These are phyloP conservation scores for Calonectria hawksworthii DNA, from an alignment of 2,329 filamentous ascomycete species.

Conservation along the genomic window DNA sequence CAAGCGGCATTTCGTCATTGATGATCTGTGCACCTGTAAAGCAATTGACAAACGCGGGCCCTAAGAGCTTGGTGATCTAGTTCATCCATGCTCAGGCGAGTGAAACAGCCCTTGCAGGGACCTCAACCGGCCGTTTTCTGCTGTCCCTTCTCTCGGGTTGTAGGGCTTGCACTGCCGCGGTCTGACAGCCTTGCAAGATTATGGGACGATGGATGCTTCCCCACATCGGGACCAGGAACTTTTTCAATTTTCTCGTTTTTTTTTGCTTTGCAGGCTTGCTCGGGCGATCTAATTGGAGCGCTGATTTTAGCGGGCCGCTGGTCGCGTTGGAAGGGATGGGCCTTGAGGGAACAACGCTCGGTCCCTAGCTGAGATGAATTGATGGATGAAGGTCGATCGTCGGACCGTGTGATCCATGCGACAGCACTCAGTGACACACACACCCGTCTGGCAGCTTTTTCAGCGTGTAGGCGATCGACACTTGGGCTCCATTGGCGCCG, in stretches of 20 bases:
- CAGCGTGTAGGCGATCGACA: neutral
- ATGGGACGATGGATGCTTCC: neutral
- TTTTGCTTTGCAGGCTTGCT: neutral
- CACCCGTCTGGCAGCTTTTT: neutral
- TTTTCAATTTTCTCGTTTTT: neutral
- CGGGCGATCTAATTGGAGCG: neutral
- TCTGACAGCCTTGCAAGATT: neutral
- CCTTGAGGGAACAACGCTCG: neutral
- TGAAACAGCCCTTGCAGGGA: neutral
- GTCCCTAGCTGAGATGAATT: neutral
- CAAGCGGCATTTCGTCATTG: constrained; percentile 6
- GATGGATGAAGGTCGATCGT: constrained; percentile 7
- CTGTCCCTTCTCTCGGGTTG: neutral
- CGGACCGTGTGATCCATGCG: neutral
- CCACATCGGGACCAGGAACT: neutral
- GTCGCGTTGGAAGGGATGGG: neutral
- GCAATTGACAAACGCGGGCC: neutral
- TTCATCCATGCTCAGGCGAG: neutral
- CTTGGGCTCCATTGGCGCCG: neutral
- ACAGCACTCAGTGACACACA: neutral
- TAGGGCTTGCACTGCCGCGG: neutral
- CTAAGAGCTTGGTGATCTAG: neutral
- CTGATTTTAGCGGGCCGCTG: neutral
- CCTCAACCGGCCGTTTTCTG: neutral
- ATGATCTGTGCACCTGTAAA: constrained; percentile 7